These are phyloP conservation scores for Scutellaria baicalensis DNA, from an alignment of 257 asterid species.

Conservation along the genomic window DNA sequence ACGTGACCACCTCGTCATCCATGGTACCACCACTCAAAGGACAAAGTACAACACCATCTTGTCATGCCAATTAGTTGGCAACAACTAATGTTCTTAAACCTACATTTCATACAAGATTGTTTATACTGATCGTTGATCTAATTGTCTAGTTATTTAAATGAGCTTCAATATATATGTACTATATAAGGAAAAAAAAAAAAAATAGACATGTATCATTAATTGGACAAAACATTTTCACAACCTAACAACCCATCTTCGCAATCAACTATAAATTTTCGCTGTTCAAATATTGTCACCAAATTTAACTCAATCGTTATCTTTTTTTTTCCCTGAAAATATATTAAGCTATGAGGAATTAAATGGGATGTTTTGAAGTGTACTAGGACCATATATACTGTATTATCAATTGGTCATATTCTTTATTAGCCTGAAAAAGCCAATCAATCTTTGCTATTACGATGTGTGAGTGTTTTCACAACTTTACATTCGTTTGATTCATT, in stretches of 20 bases:
- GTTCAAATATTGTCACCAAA: background rate
- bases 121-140: too few species aligned
- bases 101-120: too few species aligned
- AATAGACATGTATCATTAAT: too few species aligned
- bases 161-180: too few species aligned
- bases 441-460: background rate
- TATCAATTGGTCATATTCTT: conserved; percentile 1
- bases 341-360: background rate
- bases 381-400: background rate
- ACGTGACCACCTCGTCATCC: conserved; percentile 7
- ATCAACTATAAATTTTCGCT: background rate
- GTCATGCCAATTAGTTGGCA: conserved; percentile 25
- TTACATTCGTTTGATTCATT: background rate
- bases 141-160: too few species aligned
- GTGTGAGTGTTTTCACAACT: background rate
- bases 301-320: background rate
- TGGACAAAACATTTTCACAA: background rate
- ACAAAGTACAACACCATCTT: conserved; percentile 21
- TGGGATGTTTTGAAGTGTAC: background rate
- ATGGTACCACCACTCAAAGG: conserved; percentile 14
- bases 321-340: too few species aligned
- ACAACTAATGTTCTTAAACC: background rate
- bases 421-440: conserved; percentile 11
- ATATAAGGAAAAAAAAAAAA: too few species aligned
- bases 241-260: background rate